Conservation (phyloP, 306 rosid species). For the Fagus sylvatica region DNA sequence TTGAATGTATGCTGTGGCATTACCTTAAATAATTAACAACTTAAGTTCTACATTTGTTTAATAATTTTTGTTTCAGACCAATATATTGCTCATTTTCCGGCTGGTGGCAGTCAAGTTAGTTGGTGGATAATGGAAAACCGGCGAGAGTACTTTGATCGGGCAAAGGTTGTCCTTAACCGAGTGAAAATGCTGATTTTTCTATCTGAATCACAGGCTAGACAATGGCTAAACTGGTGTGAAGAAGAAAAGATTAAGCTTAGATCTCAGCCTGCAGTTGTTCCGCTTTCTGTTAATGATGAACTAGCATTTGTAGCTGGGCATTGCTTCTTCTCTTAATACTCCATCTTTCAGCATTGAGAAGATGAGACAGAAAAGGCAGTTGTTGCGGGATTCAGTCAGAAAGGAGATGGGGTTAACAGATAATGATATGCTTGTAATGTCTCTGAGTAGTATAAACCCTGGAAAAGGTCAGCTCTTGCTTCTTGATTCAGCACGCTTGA, state of each 20-base stretch:
- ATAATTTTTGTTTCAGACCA: slow-evolving; percentile 51
- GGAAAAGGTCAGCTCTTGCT: slow-evolving; percentile 87
- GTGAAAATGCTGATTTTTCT: slow-evolving; percentile 70
- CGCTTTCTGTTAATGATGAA: slow-evolving; percentile 82
- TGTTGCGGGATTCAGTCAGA: slow-evolving; percentile 64
- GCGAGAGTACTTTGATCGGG: slow-evolving; percentile 78
- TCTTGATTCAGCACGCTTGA: slow-evolving; percentile 62
- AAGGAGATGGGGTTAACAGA: slow-evolving; percentile 75
- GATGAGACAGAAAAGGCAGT: slow-evolving; percentile 60
- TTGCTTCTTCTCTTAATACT: slow-evolving; percentile 77
- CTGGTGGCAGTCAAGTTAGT: slow-evolving; percentile 79
- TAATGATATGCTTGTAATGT: slow-evolving; percentile 72
- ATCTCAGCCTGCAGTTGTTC: slow-evolving; percentile 64
- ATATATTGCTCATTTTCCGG: slow-evolving; percentile 72
- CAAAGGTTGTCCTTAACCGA: slow-evolving; percentile 62
- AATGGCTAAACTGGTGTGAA: slow-evolving; percentile 80
- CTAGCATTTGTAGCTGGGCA: slow-evolving; percentile 84
- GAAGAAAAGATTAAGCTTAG: slow-evolving; percentile 69
- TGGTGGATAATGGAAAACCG: slow-evolving; percentile 99
- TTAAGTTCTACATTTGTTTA: not conserved
- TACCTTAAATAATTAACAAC: not conserved
- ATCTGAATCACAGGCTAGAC: slow-evolving; percentile 76
- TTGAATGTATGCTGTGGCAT: not conserved
- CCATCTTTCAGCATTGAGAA: slow-evolving; percentile 57
- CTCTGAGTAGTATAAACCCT: slow-evolving; percentile 86